Base-by-base conservation (phyloP, 1,284 basidiomycete species). In the Trichosporon coremiiforme region DNA sequence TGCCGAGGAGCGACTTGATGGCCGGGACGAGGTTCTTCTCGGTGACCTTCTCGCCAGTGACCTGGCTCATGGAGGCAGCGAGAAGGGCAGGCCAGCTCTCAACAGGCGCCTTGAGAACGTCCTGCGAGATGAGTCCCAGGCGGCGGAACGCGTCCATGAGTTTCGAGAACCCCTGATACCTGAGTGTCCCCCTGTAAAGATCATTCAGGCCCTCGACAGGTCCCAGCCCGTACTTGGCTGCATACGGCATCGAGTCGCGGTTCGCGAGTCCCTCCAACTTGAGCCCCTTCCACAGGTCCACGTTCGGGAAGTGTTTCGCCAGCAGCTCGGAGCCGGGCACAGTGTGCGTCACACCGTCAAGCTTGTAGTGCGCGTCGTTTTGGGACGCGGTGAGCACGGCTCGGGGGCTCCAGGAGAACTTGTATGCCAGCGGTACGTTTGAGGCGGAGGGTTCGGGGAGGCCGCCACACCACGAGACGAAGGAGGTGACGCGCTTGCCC, bases 321-420 rank as follows among this genome's bases (percentile, higher is more conserved):
- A 95, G 82, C 13, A 95, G 79, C 13, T 87, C 77, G 17, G 86
- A 79, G 4, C 88, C 89, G 0, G 86, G 80, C 12, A 94, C 86
- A n/a, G 85, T 10, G 82, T 76, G 67, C 35, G 66, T 90, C 81
- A 88, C 77, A 3, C 86, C 85, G 47, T 85, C 78, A 17, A 94
- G 83, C 76, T 88, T 87, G 84, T 90, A 97, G 71, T 82, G 82
- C 8, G 95, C 95, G 0, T 86, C 84, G 78, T 96, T 95, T 72
- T 90, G 84, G 0, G 93, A 91, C 1, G 95, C 95, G 15, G 87
- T 88, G 50, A 98, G 85, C 2, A 96, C 94, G 1, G 93, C 95
- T 72, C 89, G 87, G 1, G 95, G 95, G 68, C 90, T 92, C 95
- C 95, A 98, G 71, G 93, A 95, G 81, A 98, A 98, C 82, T 97